Base-by-base conservation (phyloP, 1,284 basidiomycete species). In the Moesziomyces sp. region DNA sequence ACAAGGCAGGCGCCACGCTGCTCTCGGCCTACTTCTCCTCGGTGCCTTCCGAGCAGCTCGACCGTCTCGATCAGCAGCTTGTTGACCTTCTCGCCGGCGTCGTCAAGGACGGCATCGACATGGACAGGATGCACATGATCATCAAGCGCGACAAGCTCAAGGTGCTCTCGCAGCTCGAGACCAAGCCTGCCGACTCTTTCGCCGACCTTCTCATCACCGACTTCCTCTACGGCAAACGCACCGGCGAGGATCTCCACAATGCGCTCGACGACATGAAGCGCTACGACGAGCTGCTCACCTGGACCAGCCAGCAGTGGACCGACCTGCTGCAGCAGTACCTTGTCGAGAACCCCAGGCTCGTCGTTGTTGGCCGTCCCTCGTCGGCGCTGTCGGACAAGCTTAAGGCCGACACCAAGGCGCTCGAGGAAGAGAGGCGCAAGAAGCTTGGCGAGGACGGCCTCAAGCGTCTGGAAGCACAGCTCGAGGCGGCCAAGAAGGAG, bases 91-190 rank as follows among this genome's bases (percentile, higher is more conserved):
- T 99, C 35, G 85, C 87, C 73, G 88, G 89, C 47, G 92, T 98
- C 53, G 89, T 88, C 21, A 82, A 88, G 21, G 89, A 92, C 58
- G 93, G 92, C 5, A 87, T 99, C 58, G 93, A 99, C 85, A 95
- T 98, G 92, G 88, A 91, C 34, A 87, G 97, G 26, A 97, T 99
- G 91, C 85, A 85, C 19, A 91, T 93, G 89, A 87, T 97, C 21
- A 90, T 99, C 58, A 89, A 91, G 73, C 87, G 94, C 40, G 93
- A 97, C 80, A 91, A 93, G 84, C 89, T 93, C 65, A 93, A 94
- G 87, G 71, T 85, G 2, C 78, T 85, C 18, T 83, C 85, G 53
- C 76, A 80, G 46, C 80, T 86, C 53, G 86, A 86, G 78, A 84
- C 81, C 23, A 83, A 85, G 54, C 83, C 86, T 1, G 76, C 83